Evolutionary conservation across 352 stramenopile genomes (phyloP).

Genomic region (Phytopythium cucurbitacearum): DNA sequence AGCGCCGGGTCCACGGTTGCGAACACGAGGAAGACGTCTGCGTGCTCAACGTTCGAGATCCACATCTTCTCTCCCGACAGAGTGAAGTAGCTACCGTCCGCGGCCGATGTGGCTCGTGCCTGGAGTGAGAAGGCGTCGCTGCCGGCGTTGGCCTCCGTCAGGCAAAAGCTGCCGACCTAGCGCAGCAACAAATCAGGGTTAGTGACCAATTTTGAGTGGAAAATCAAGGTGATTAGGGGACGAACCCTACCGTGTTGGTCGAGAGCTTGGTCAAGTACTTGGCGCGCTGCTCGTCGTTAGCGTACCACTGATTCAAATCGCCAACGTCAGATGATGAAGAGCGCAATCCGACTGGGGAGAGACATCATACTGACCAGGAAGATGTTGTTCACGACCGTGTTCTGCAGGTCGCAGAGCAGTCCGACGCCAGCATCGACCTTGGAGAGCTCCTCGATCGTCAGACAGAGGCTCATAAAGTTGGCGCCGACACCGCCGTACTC

Average conservation of each 20-base stretch:
- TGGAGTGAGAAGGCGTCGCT: slow-evolving; percentile 95
- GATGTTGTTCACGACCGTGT: slow-evolving; percentile 93
- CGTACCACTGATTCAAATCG: slow-evolving; percentile 30
- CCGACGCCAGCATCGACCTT: slow-evolving; percentile 92
- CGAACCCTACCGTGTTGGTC: slow-evolving; percentile 36
- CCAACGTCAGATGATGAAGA: neutral
- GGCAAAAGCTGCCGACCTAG: slow-evolving; percentile 93
- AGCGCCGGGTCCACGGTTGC: slow-evolving; percentile 81
- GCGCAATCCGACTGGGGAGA: neutral
- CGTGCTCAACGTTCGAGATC: slow-evolving; percentile 93
- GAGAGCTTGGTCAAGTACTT: slow-evolving; percentile 76
- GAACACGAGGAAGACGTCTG: slow-evolving; percentile 93
- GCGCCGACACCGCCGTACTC: slow-evolving; percentile 90
- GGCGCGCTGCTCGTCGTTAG: slow-evolving; percentile 67
- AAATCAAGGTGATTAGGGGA: slow-evolving; percentile 4
- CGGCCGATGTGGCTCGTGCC: slow-evolving; percentile 80
- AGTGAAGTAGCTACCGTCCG: slow-evolving; percentile 89
- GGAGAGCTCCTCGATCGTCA: slow-evolving; percentile 95
- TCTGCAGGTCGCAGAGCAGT: slow-evolving; percentile 95
- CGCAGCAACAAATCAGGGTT: neutral
- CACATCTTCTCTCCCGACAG: slow-evolving; percentile 94
- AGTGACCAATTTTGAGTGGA: neutral
- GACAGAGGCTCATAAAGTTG: slow-evolving; percentile 92
- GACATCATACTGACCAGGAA: slow-evolving; percentile 46
- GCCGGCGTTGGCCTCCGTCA: slow-evolving; percentile 91